These are phyloP conservation scores for Ramularia endophylla DNA, from an alignment of 2,329 filamentous ascomycete genomes.

Conservation along the genomic window DNA sequence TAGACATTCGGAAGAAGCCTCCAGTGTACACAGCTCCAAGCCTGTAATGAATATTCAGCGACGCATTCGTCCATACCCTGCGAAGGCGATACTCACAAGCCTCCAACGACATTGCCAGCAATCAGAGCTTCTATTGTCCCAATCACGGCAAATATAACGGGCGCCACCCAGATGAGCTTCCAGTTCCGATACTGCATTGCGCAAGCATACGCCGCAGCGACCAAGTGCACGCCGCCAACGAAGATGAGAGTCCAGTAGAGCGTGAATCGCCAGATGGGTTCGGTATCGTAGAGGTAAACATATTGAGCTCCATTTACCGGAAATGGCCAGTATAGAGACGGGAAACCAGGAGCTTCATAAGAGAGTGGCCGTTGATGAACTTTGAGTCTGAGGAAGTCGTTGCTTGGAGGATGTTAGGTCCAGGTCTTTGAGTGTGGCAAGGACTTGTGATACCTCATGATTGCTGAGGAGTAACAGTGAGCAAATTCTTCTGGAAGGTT, in stretches of 20 bases:
- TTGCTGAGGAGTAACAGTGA: not conserved
- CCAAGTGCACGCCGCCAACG: constrained; percentile 67
- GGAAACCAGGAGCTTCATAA: constrained; percentile 68
- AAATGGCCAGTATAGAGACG: constrained; percentile 73
- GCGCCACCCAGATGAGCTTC: constrained; percentile 62
- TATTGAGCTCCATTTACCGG: constrained; percentile 51
- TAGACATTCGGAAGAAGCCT: constrained; percentile 85
- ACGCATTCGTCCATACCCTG: constrained; percentile 6
- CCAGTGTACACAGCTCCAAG: constrained; percentile 74
- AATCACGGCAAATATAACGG: constrained; percentile 63
- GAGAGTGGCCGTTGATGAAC: constrained; percentile 45
- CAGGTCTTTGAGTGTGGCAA: not conserved
- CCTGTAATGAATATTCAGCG: constrained; percentile 37
- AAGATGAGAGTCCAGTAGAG: constrained; percentile 79
- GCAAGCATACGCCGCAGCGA: constrained; percentile 65
- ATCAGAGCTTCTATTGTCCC: constrained; percentile 72
- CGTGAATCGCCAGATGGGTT: constrained; percentile 83
- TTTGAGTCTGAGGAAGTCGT: constrained; percentile 41
- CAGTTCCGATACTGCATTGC: constrained; percentile 58
- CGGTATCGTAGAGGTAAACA: constrained; percentile 64
- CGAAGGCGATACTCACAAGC: constrained; percentile 56
- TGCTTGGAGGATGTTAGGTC: constrained; percentile 6
- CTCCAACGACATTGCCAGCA: constrained; percentile 73
- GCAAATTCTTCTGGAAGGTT: constrained; percentile 1
- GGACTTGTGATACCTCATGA: constrained; percentile 9